Conservation (phyloP, 371 early-diverging fungal species). For the Mortierella sp. region DNA sequence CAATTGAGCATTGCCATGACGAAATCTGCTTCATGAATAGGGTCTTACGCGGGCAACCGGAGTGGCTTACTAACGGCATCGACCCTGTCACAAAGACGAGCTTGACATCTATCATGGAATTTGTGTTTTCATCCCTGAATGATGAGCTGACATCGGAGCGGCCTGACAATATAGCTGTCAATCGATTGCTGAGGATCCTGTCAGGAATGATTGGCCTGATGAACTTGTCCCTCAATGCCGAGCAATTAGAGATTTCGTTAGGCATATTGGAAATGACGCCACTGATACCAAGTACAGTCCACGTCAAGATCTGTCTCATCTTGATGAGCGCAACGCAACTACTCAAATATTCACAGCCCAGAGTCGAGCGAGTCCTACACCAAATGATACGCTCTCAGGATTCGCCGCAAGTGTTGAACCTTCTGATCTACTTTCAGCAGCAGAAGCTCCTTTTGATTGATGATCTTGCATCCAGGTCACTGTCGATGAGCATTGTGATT, state of each 20-base stretch:
- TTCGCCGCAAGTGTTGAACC: conserved; percentile 40
- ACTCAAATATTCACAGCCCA: conserved; percentile 31
- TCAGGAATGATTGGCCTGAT: conserved; percentile 54
- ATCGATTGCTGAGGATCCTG: conserved; percentile 39
- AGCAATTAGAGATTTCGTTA: conserved; percentile 48
- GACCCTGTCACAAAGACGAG: conserved; percentile 47
- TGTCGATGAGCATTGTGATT: conserved; percentile 48
- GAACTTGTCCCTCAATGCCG: conserved; percentile 31
- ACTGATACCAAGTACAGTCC: conserved; percentile 34
- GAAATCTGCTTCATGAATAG: conserved; percentile 55
- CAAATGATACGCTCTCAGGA: conserved; percentile 28
- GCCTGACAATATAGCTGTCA: conserved; percentile 36
- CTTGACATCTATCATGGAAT: conserved; percentile 49
- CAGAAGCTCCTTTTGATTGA: conserved; percentile 44
- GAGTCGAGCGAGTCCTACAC: conserved; percentile 31
- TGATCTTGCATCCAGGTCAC: conserved; percentile 43
- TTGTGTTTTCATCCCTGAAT: conserved; percentile 50
- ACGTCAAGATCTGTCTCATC: conserved; percentile 47
- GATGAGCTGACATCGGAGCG: conserved; percentile 40
- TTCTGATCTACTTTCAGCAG: conserved; percentile 40
- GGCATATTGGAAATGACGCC: conserved; percentile 46
- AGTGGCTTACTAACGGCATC: conserved; percentile 46
- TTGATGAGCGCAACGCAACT: conserved; percentile 48
- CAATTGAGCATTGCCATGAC: conserved; percentile 54
- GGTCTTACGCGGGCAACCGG: conserved; percentile 47